phyloP scores from a whole-genome alignment of 106 monocot species.

The Platanthera guangdongensis region DNA sequence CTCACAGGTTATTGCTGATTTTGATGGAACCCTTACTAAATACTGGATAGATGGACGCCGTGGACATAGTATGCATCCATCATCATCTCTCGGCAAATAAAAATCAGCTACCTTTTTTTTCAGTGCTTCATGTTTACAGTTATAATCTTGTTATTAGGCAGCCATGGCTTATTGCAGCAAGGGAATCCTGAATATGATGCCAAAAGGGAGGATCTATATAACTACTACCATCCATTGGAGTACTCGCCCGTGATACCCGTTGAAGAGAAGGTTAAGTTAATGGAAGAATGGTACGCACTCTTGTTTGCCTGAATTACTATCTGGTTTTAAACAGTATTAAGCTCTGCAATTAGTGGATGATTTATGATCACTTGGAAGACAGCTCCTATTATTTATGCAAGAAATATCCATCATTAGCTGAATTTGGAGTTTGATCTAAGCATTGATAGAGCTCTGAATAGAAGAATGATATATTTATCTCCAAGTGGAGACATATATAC shows the following conservation, averaged over 20 bases:
- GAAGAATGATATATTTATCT: too few species aligned
- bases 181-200: constrained; percentile 58
- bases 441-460: too few species aligned
- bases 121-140: background rate
- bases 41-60: constrained; percentile 63
- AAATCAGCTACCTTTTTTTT: background rate
- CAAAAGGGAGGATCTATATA: constrained; percentile 58
- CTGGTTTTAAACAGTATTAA: background rate
- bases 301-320: background rate
- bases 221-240: constrained; percentile 76
- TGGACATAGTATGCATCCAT: constrained; percentile 47
- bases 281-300: constrained; percentile 68
- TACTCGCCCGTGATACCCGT: constrained; percentile 65
- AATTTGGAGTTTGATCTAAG: too few species aligned
- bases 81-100: background rate
- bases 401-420: too few species aligned
- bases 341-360: background rate
- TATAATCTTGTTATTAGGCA: constrained; percentile 27
- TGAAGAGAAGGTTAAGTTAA: constrained; percentile 72
- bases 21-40: constrained; percentile 66
- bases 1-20: constrained; percentile 69
- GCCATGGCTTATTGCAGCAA: constrained; percentile 69
- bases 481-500: too few species aligned
- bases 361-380: background rate
- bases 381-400: background rate